A percentile compares a stretch with the other conserved stretches of the same genome.
phyloP scores from a whole-genome alignment of 2,329 filamentous ascomycete species.

The Ophiostoma quercus region DNA sequence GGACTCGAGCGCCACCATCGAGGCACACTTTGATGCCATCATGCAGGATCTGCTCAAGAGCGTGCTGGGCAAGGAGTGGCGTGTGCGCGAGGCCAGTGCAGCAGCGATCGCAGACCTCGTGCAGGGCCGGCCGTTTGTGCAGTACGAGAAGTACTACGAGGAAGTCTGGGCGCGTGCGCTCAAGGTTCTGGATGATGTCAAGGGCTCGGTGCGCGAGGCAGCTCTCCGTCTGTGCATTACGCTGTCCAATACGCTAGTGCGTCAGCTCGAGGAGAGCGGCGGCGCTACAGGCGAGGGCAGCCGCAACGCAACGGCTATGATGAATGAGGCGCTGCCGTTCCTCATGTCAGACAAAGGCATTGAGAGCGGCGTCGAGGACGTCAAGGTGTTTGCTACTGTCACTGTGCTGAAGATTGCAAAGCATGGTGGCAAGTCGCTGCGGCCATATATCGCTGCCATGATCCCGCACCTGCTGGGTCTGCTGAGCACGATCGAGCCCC shows the following conservation, averaged over 20 bases:
- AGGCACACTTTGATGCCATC: slow-evolving; percentile 80
- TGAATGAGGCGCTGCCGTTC: slow-evolving; percentile 84
- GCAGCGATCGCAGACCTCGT: slow-evolving; percentile 83
- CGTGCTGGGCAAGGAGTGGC: slow-evolving; percentile 87
- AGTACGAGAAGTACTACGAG: slow-evolving; percentile 79
- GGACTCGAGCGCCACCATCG: slow-evolving; percentile 66
- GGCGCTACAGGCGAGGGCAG: slow-evolving; percentile 35
- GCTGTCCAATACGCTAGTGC: slow-evolving; percentile 77
- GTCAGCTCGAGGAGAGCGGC: slow-evolving; percentile 69
- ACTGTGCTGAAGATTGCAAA: slow-evolving; percentile 88
- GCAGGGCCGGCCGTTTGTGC: slow-evolving; percentile 67
- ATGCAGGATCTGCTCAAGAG: slow-evolving; percentile 81
- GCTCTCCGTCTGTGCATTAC: slow-evolving; percentile 78
- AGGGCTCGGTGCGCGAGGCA: slow-evolving; percentile 76
- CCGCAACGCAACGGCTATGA: slow-evolving; percentile 61
- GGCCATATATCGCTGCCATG: slow-evolving; percentile 75
- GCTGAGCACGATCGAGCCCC: slow-evolving; percentile 81
- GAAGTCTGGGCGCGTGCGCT: slow-evolving; percentile 82
- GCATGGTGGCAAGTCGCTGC: slow-evolving; percentile 71
- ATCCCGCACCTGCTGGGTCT: slow-evolving; percentile 75
- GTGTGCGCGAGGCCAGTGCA: slow-evolving; percentile 86
- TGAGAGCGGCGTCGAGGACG: slow-evolving; percentile 82
- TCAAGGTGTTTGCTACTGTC: slow-evolving; percentile 74
- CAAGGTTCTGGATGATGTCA: slow-evolving; percentile 93
- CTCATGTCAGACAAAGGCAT: slow-evolving; percentile 82